Percentiles rank a stretch among this genome's conserved stretches.
Conservation (phyloP, 331 rosid species). For the Malus hybrid region DNA sequence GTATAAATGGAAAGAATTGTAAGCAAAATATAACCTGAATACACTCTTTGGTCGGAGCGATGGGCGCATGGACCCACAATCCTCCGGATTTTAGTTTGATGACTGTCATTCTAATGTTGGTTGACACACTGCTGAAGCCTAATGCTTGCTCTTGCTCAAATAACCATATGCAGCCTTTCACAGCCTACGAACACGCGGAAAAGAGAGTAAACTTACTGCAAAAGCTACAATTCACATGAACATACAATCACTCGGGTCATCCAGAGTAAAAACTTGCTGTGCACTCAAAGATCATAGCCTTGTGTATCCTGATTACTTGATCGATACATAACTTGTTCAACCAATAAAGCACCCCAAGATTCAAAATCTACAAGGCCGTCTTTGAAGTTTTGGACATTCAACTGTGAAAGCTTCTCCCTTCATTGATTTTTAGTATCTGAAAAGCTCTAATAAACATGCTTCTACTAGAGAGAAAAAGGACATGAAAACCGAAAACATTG, state of each 20-base stretch:
- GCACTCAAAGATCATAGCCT: neutral
- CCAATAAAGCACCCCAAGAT: neutral
- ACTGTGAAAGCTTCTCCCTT: neutral
- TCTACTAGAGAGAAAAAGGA: neutral
- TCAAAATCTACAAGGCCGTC: neutral
- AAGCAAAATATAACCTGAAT: constrained; percentile 54
- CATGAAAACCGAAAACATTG: neutral
- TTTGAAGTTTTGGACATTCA: neutral
- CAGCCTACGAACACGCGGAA: constrained; percentile 44
- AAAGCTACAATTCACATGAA: neutral
- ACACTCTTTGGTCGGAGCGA: constrained; percentile 96
- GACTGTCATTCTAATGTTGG: constrained; percentile 94
- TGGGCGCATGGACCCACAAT: constrained; percentile 95
- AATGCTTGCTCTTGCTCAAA: constrained; percentile 98
- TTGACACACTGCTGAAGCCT: constrained; percentile 98
- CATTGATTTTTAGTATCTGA: neutral
- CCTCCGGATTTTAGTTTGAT: constrained; percentile 98
- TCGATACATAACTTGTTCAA: neutral
- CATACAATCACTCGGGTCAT: neutral
- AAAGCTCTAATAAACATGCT: neutral
- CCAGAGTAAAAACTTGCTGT: neutral
- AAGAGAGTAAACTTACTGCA: constrained; percentile 11
- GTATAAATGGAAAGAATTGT: constrained; percentile 7
- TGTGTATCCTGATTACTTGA: neutral
- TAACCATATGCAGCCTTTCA: constrained; percentile 85